Conservation (phyloP, 2,329 filamentous ascomycete genomes). For the Neofusicoccum parvum region DNA sequence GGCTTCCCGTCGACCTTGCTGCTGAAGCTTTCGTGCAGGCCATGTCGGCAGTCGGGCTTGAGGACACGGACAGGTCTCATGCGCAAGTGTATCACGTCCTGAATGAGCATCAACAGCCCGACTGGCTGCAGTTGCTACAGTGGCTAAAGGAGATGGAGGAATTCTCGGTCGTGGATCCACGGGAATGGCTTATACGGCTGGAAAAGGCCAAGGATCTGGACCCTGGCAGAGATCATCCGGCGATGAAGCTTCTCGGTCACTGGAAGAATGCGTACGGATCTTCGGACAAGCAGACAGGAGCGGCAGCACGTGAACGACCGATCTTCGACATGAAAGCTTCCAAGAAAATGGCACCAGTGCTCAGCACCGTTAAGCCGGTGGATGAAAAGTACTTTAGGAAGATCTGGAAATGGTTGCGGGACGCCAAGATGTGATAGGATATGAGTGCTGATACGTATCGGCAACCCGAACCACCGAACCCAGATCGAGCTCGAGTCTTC, state of each 20-base stretch:
- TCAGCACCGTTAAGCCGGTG: slow-evolving; percentile 43
- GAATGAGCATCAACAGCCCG: slow-evolving; percentile 47
- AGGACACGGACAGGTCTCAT: slow-evolving; percentile 13
- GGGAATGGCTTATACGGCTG: slow-evolving; percentile 48
- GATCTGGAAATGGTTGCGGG: slow-evolving; percentile 45
- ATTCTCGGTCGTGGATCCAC: slow-evolving; percentile 46
- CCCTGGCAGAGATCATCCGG: slow-evolving; percentile 41
- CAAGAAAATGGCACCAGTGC: slow-evolving; percentile 34
- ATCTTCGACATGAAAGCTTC: slow-evolving; percentile 41
- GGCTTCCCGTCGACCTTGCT: slow-evolving; percentile 42
- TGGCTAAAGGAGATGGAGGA: slow-evolving; percentile 44
- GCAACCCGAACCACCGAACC: too few species aligned
- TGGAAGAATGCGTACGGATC: slow-evolving; percentile 45
- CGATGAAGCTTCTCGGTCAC: slow-evolving; percentile 50
- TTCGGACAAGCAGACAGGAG: not conserved
- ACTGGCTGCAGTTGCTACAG: slow-evolving; percentile 50
- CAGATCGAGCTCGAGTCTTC: too few species aligned
- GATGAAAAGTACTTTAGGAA: slow-evolving; percentile 47
- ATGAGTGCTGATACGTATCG: not conserved
- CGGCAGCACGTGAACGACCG: slow-evolving; percentile 1
- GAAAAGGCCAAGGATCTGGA: slow-evolving; percentile 26
- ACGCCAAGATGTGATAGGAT: not conserved
- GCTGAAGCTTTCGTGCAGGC: slow-evolving; percentile 46
- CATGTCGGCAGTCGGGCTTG: slow-evolving; percentile 2
- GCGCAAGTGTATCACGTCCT: slow-evolving; percentile 51